Percentiles rank a stretch among this genome's conserved stretches.
Conservation (phyloP, 139 green algal genomes). For the Spirogloea muscicola region DNA sequence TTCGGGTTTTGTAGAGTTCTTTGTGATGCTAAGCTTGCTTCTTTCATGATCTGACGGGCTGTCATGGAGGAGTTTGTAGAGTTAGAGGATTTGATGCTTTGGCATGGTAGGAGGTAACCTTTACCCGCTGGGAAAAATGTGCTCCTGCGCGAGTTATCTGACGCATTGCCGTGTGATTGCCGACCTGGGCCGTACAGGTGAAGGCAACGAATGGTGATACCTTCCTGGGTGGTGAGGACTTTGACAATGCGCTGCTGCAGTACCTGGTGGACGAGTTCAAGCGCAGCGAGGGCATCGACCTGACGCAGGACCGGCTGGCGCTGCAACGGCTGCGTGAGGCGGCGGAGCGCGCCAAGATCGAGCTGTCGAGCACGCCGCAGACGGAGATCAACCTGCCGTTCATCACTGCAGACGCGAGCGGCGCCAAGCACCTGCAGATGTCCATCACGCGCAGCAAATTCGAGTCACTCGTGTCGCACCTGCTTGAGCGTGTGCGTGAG, state of each 20-base stretch:
- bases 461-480: slow-evolving; percentile 42
- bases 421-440: slow-evolving; percentile 81
- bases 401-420: slow-evolving; percentile 93
- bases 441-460: slow-evolving; percentile 74
- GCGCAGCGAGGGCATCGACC: slow-evolving; percentile 88
- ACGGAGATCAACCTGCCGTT: slow-evolving; percentile 99
- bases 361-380: slow-evolving; percentile 75
- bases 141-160: no score
- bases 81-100: no score
- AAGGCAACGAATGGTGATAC: slow-evolving; percentile 99
- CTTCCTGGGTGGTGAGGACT: slow-evolving; percentile 98
- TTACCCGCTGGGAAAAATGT: no score
- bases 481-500: slow-evolving; percentile 89
- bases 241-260: slow-evolving; percentile 86
- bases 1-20: no score
- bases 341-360: slow-evolving; percentile 95
- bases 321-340: slow-evolving; percentile 92
- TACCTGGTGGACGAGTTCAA: slow-evolving; percentile 73
- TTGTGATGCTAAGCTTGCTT: no score
- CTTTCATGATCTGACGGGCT: no score
- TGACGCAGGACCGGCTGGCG: slow-evolving; percentile 88
- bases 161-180: no score
- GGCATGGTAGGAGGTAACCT: no score
- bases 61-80: no score
- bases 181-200: no score